A percentile compares a stretch with the other conserved stretches of the same genome.
These are phyloP conservation scores for Dothidotthia symphoricarpi DNA, from an alignment of 2,329 filamentous ascomycete species.

Conservation along the genomic window DNA sequence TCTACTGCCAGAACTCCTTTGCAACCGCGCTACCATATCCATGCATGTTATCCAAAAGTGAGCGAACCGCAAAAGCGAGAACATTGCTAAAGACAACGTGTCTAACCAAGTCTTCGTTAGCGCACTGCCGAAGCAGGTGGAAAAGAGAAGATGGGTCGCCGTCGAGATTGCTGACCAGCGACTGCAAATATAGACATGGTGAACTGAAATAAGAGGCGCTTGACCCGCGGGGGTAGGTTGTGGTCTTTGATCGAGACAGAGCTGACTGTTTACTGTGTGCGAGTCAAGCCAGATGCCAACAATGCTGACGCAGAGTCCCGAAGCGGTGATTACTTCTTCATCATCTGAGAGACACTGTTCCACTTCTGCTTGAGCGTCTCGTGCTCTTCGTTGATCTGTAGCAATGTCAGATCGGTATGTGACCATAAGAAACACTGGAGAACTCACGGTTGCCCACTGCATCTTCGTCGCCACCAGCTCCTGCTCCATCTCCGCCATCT, in stretches of 20 bases:
- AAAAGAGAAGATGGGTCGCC: background rate
- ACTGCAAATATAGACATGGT: slow-evolving; percentile 33
- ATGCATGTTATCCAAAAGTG: slow-evolving; percentile 16
- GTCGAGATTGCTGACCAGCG: background rate
- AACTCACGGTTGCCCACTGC: slow-evolving; percentile 85
- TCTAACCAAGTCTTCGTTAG: slow-evolving; percentile 20
- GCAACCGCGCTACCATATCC: slow-evolving; percentile 1
- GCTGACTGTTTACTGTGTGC: slow-evolving; percentile 21
- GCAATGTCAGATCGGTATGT: slow-evolving; percentile 13
- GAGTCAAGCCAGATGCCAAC: slow-evolving; percentile 23
- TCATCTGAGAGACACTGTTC: slow-evolving; percentile 48
- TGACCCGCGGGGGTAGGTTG: slow-evolving; percentile 22
- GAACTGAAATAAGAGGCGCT: slow-evolving; percentile 28
- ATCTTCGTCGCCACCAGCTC: slow-evolving; percentile 91
- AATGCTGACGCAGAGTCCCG: slow-evolving; percentile 12
- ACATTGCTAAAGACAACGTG: slow-evolving; percentile 7
- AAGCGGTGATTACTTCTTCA: slow-evolving; percentile 33
- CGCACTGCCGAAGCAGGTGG: slow-evolving; percentile 7
- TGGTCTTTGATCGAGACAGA: slow-evolving; percentile 17
- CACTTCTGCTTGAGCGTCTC: slow-evolving; percentile 52
- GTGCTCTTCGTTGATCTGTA: slow-evolving; percentile 49
- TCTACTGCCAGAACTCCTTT: background rate
- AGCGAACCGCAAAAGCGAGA: slow-evolving; percentile 12
- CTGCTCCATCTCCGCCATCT: slow-evolving; percentile 87
- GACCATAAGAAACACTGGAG: background rate